Evolutionary conservation across 2,329 filamentous ascomycete genomes (phyloP), one percentile per base, ranked within the genome.

Genomic region (Aspergillus pseudoterreus): DNA sequence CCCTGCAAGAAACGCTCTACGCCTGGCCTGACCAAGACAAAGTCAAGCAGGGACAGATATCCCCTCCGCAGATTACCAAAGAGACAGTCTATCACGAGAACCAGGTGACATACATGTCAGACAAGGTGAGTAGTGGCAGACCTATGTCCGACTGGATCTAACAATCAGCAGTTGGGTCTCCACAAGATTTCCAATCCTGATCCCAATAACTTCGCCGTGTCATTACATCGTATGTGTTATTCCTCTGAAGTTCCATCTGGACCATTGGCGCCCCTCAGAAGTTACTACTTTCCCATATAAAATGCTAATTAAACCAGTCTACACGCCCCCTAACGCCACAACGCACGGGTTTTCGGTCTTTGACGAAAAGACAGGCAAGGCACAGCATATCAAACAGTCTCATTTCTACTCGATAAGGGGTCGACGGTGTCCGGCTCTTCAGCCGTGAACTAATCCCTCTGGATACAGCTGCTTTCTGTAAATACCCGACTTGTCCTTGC

Each of bases 271-370:
- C 4, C 22, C 6, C 22, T 6, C 4, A 22, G 22, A 22, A 19
- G 19, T 19, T 19, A 19, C 19, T 19, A 19, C 19, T 19, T 19
- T 27, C 24, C 24, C 27, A 38, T 38, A 38, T 4, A 42, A 42
- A 17, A 12, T 42, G 19, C 39, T 42, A 38, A 24, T 38, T 17
- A 6, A 6, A 12, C 15, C 11, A 80, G 78, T 95, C 54, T 94
- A 94, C 67, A 92, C 89, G 12, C 92, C 92, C 33, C 92, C 92
- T 3, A 95, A 96, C 63, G 91, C 92, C 35, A 90, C 90, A 35
- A 87, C 82, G 53, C 82, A 83, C 54, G 92, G 92, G 21, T 95
- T 90, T 70, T 82, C 89, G 63, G 83, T 92, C 65, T 96, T 92
- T 69, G 82, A 92, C 63, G 82, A 85, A 57, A 78, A 78, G 60